These are phyloP conservation scores for Ambrosia hybrid DNA, from an alignment of 140 eudicot species.

Conservation along the genomic window DNA sequence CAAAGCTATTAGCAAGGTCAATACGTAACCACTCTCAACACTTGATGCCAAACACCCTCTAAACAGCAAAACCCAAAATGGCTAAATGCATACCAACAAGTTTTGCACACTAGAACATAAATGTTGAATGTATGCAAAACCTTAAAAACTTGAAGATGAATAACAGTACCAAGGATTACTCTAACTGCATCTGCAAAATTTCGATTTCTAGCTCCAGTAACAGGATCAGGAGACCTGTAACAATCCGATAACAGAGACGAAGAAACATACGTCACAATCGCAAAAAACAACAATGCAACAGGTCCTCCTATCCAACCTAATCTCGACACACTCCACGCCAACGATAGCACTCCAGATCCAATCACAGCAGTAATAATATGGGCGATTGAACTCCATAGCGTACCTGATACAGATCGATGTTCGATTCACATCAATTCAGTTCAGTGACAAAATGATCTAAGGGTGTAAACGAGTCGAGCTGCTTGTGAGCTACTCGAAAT, in stretches of 20 bases:
- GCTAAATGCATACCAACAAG: not conserved
- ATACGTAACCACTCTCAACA: too few relatives aligned
- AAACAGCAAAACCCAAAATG: not conserved
- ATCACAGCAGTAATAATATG: constrained; percentile 85
- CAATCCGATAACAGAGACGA: constrained; percentile 51
- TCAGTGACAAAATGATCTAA: not conserved
- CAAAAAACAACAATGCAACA: constrained; percentile 49
- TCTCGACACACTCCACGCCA: constrained; percentile 78
- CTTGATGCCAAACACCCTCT: not conserved
- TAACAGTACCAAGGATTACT: constrained; percentile 45
- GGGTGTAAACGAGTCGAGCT: too few relatives aligned
- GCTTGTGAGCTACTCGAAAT: too few relatives aligned
- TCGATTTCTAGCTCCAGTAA: constrained; percentile 43
- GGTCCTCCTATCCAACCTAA: constrained; percentile 81
- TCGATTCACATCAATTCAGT: not conserved
- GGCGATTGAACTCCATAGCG: constrained; percentile 63
- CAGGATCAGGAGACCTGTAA: constrained; percentile 65
- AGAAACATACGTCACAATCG: constrained; percentile 48
- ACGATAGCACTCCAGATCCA: constrained; percentile 79
- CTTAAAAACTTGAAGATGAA: not conserved
- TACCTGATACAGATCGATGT: constrained; percentile 35
- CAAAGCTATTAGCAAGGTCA: too few relatives aligned
- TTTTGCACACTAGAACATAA: not conserved
- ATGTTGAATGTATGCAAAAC: not conserved
- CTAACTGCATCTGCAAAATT: constrained; percentile 55